Conservation (phyloP, 1,139 yeast genomes). For the Torulaspora globosa region DNA sequence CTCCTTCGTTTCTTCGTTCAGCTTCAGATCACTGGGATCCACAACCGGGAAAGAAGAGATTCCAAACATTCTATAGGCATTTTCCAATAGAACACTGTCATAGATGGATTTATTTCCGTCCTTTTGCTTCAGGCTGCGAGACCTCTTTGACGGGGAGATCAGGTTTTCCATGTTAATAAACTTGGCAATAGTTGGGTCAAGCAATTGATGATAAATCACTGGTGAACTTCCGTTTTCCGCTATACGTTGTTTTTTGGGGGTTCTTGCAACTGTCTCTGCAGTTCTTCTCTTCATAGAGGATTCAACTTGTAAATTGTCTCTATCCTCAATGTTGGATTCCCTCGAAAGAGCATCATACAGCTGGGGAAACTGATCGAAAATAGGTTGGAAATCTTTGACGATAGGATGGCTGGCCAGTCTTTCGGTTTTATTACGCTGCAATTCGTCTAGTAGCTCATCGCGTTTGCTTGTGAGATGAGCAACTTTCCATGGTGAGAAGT, state of each 20-base stretch:
- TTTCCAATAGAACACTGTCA: slow-evolving; percentile 38
- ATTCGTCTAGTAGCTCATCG: slow-evolving; percentile 8
- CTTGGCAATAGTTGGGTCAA: slow-evolving; percentile 36
- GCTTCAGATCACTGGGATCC: slow-evolving; percentile 36
- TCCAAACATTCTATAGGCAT: slow-evolving; percentile 43
- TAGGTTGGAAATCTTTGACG: slow-evolving; percentile 21
- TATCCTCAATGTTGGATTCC: slow-evolving; percentile 7
- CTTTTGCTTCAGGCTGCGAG: slow-evolving; percentile 7
- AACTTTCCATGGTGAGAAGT: slow-evolving; percentile 8
- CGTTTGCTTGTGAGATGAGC: slow-evolving; percentile 16
- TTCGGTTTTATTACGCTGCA: slow-evolving; percentile 6
- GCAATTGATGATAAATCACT: slow-evolving; percentile 36
- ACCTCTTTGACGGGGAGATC: slow-evolving; percentile 28
- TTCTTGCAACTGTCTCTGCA: background rate
- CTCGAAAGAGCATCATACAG: slow-evolving; percentile 19
- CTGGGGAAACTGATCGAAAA: slow-evolving; percentile 27
- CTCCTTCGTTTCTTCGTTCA: slow-evolving; percentile 15
- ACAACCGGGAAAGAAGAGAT: slow-evolving; percentile 46
- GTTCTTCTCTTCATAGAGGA: background rate
- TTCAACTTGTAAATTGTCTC: background rate
- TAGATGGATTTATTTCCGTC: slow-evolving; percentile 13
- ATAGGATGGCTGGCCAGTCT: slow-evolving; percentile 14
- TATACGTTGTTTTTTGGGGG: slow-evolving; percentile 5
- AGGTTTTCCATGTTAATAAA: slow-evolving; percentile 29
- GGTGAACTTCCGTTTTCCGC: slow-evolving; percentile 7